Percentiles rank a stretch among this genome's conserved stretches.
Evolutionary conservation across 2,329 filamentous ascomycete species (phyloP).

Genomic region (Niveomyces coronatus): DNA sequence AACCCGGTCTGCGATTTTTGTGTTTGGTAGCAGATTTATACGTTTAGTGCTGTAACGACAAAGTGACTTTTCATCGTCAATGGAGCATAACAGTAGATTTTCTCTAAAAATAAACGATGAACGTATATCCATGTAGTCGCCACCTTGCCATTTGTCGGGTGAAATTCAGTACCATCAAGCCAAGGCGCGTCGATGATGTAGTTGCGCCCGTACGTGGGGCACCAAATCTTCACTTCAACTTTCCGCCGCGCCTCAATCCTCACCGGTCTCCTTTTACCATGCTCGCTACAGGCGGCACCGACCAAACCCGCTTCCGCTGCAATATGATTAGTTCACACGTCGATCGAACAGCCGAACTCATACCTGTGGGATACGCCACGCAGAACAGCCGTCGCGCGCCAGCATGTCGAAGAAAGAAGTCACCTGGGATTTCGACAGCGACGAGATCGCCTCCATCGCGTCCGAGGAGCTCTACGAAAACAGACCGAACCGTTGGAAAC

Average conservation of each 20-base stretch:
- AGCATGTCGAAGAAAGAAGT: constrained; percentile 13
- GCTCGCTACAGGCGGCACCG: too few species aligned
- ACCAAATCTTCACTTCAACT: not conserved
- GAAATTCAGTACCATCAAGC: too few species aligned
- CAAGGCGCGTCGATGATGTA: too few species aligned
- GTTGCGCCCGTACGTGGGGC: not conserved
- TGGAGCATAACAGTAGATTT: not conserved
- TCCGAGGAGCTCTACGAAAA: constrained; percentile 36
- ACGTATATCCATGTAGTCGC: too few species aligned
- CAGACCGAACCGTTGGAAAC: constrained; percentile 65
- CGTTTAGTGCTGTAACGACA: constrained; percentile 5
- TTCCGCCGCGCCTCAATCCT: not conserved
- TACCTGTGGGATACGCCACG: too few species aligned
- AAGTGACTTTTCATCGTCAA: not conserved
- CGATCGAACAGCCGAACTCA: too few species aligned
- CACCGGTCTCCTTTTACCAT: too few species aligned
- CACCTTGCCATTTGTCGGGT: too few species aligned
- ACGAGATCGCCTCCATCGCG: constrained; percentile 35
- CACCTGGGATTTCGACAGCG: constrained; percentile 34
- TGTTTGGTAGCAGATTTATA: constrained; percentile 10
- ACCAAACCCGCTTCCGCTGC: too few species aligned
- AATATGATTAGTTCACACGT: too few species aligned
- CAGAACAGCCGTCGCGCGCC: not conserved
- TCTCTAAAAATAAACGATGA: too few species aligned
- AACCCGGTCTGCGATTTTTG: constrained; percentile 6